A percentile compares a stretch with the other conserved stretches of the same genome.
phyloP scores from a whole-genome alignment of 1,284 basidiomycete genomes.

The Ganoderma boninense region DNA sequence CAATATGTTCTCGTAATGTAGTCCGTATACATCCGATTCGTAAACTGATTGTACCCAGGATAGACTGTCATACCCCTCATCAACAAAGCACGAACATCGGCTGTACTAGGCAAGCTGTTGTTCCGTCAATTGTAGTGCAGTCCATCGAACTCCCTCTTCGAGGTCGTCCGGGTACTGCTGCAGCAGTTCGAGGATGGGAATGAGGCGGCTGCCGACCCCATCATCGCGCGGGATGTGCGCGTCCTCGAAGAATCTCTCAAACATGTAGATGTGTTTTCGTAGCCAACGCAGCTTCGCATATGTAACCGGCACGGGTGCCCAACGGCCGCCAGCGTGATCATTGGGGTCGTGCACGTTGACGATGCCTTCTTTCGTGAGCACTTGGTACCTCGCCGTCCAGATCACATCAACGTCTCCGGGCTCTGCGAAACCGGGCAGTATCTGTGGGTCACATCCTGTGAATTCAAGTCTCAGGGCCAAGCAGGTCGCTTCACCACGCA shows the following conservation, averaged over 20 bases:
- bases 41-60: not conserved
- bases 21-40: not conserved
- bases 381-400: not conserved
- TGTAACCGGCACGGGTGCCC: conserved; percentile 4
- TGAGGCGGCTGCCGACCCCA: conserved; percentile 21
- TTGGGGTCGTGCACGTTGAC: not conserved
- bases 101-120: not conserved
- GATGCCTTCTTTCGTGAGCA: conserved; percentile 5
- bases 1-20: conserved; percentile 8
- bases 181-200: conserved; percentile 22
- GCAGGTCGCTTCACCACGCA: not conserved
- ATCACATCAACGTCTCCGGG: not conserved
- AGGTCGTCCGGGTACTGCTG: conserved; percentile 24
- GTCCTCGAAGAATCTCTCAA: conserved; percentile 30
- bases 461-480: not conserved
- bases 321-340: not conserved
- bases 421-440: not conserved
- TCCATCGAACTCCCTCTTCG: conserved; percentile 19
- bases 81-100: not conserved
- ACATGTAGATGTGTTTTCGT: conserved; percentile 12
- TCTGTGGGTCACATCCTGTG: not conserved
- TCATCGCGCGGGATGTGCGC: conserved; percentile 23
- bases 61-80: not conserved
- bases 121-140: not conserved
- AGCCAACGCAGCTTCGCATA: conserved; percentile 2